phyloP scores from a whole-genome alignment of 352 stramenopile species.

The Phytophthora pistaciae region DNA sequence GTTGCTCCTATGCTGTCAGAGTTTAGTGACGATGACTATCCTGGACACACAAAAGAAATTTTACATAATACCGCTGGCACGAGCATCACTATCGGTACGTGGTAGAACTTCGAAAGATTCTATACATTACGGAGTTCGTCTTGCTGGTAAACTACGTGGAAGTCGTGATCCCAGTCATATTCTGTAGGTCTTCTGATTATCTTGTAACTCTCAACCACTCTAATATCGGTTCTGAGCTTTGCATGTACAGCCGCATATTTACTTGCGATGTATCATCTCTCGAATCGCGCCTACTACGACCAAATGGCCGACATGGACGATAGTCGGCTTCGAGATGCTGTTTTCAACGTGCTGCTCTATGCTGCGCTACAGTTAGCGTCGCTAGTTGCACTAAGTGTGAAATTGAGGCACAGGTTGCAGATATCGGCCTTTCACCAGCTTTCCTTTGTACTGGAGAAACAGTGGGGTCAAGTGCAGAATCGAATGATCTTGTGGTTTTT shows the following conservation, averaged over 20 bases:
- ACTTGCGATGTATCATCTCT: conserved; percentile 24
- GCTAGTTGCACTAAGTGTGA: conserved; percentile 30
- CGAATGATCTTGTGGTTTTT: conserved; percentile 48
- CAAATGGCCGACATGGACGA: conserved; percentile 26
- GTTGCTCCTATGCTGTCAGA: neutral
- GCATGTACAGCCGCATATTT: too few species aligned
- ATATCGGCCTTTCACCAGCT: conserved; percentile 39
- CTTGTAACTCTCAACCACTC: too few species aligned
- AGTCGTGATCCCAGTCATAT: conserved; percentile 41
- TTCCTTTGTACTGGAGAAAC: conserved; percentile 46
- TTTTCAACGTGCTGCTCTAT: conserved; percentile 37
- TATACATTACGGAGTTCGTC: conserved; percentile 48
- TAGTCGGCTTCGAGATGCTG: neutral
- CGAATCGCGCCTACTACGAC: conserved; percentile 36
- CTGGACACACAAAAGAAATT: neutral
- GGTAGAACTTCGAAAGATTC: conserved; percentile 17
- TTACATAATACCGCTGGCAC: neutral
- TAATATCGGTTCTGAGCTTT: too few species aligned
- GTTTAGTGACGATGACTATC: neutral
- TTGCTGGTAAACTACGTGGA: conserved; percentile 44
- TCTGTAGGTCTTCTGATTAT: conserved; percentile 23
- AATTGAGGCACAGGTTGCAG: conserved; percentile 25
- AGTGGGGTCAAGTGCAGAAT: conserved; percentile 34
- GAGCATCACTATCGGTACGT: conserved; percentile 15
- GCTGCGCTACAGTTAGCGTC: conserved; percentile 41